Evolutionary conservation across 805 yeast species (phyloP), one percentile per base, ranked within the genome.

Genomic region (Brettanomyces anomalus): DNA sequence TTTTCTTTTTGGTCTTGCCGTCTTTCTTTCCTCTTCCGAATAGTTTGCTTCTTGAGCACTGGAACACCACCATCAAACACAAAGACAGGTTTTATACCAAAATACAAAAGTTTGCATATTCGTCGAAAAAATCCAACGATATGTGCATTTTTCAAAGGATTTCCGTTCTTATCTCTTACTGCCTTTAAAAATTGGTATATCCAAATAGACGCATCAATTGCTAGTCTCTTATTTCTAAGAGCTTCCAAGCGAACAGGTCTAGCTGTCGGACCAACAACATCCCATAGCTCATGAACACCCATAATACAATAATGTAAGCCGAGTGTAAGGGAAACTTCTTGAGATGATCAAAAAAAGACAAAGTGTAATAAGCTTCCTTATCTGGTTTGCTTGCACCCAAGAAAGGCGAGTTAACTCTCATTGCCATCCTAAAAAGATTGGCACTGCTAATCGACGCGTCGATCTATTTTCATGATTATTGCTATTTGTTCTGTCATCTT

Each of bases 151-250:
- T 74, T 71, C 46, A 89, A 60, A 0, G 85, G 75, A 46, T 82
- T 76, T 6, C 97, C 98, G 26, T 83, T 82, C 33, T 76, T 65
- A 58, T 88, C 95, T 51, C 97, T 72, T 18, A 93, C 94, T 1
- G 97, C 97, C 59, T 90, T 93, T 49, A 93, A 67, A 56, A 93
- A 93, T 60, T 93, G 99, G 58, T 93, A 93, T 43, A 93, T 84
- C 99, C 99, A 93, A 49, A 93, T 93, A 2, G 97, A 90, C 1
- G 98, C 99, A 68, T 93, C 99, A 6, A 93, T 90, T 0, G 98
- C 98, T 53, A 93, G 67, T 42, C 74, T 69, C 57, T 81, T 83
- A 45, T 88, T 79, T 18, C 84, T 74, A 31, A 93, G 70, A 0
- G 94, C 80, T 58, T 90, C 97, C 24, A 93, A 70, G 42, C 90